These are phyloP conservation scores for Buddleja alternifolia DNA, from an alignment of 257 asterid species.

Conservation along the genomic window DNA sequence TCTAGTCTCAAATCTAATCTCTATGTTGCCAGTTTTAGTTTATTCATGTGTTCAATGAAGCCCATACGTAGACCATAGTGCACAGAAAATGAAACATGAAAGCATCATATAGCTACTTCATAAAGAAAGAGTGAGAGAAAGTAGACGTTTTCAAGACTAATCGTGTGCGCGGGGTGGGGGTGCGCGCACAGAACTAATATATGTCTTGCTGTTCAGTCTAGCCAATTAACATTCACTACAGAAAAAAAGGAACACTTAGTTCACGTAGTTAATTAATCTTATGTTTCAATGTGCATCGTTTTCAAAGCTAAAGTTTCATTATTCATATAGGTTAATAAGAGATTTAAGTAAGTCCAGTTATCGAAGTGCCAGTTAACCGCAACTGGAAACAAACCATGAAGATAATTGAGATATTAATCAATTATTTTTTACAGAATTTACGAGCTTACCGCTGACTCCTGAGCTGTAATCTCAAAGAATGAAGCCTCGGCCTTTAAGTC, in stretches of 20 bases:
- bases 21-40: background rate
- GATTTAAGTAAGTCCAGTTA: background rate
- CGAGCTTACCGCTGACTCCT: constrained; percentile 69
- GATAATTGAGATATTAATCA: background rate
- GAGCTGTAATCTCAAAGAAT: constrained; percentile 74
- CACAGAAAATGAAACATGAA: background rate
- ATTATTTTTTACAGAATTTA: constrained; percentile 23
- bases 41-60: background rate
- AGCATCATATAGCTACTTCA: background rate
- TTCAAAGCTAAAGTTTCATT: background rate
- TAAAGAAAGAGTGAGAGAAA: background rate
- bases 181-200: background rate
- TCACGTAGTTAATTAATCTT: background rate
- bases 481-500: constrained; percentile 82
- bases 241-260: background rate
- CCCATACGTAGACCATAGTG: background rate
- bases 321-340: background rate
- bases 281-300: background rate
- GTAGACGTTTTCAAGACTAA: no score
- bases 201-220: background rate
- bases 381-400: background rate
- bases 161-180: no score
- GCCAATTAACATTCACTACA: constrained; percentile 6
- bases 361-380: constrained; percentile 15
- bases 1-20: background rate